Percentiles rank a stretch among this genome's conserved stretches.
phyloP scores from a whole-genome alignment of 495 filamentous ascomycete genomes.

The Margaritispora aquatica region DNA sequence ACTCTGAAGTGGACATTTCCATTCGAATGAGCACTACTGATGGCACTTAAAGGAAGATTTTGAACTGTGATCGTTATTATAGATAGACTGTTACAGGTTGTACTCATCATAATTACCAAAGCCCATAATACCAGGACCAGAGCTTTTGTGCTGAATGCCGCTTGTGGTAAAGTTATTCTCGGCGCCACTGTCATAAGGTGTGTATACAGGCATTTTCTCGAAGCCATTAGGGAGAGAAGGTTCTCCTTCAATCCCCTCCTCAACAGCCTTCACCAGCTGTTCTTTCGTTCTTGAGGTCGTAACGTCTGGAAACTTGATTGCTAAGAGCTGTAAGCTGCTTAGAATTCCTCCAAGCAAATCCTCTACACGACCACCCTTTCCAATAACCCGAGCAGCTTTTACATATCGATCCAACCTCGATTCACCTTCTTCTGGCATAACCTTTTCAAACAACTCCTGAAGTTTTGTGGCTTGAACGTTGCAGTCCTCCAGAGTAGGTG shows the following conservation, averaged over 20 bases:
- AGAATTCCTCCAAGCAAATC: slow-evolving; percentile 22
- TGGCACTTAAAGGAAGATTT: background rate
- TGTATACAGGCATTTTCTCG: background rate
- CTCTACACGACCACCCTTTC: slow-evolving; percentile 23
- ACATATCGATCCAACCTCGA: slow-evolving; percentile 18
- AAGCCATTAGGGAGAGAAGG: slow-evolving; percentile 19
- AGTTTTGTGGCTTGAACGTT: slow-evolving; percentile 15
- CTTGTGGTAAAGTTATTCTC: slow-evolving; percentile 6
- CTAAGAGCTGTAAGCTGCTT: slow-evolving; percentile 23
- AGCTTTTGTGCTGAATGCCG: slow-evolving; percentile 6
- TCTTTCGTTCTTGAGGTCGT: slow-evolving; percentile 11
- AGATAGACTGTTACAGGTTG: background rate
- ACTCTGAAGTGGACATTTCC: slow-evolving; percentile 18
- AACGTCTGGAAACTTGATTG: slow-evolving; percentile 13
- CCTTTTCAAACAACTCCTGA: slow-evolving; percentile 20
- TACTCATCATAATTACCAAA: slow-evolving; percentile 7
- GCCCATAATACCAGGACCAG: slow-evolving; percentile 2
- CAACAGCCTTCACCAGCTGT: slow-evolving; percentile 16
- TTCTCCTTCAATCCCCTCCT: slow-evolving; percentile 12
- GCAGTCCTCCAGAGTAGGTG: slow-evolving; percentile 17
- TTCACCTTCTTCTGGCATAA: slow-evolving; percentile 16
- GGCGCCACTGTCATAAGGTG: slow-evolving; percentile 14
- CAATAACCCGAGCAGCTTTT: slow-evolving; percentile 18
- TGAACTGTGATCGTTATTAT: slow-evolving; percentile 3
- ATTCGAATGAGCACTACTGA: background rate